A percentile compares a stretch with the other conserved stretches of the same genome.
These are phyloP conservation scores for Epichloe gansuensis DNA, from an alignment of 2,329 filamentous ascomycete species.

Conservation along the genomic window DNA sequence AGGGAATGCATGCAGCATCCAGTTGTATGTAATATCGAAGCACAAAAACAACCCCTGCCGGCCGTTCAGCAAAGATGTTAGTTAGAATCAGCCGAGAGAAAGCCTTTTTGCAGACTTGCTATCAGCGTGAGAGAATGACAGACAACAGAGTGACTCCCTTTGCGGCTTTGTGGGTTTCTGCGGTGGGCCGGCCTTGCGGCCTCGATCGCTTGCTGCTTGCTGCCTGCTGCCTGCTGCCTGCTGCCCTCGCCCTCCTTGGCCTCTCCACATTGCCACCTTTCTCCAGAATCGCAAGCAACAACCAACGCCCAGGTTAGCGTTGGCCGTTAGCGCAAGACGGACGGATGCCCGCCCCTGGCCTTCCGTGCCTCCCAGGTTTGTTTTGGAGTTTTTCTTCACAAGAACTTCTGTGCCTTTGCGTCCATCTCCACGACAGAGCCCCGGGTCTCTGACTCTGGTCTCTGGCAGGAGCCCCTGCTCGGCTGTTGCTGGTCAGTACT, in stretches of 20 bases:
- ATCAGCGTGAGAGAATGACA: neutral
- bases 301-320: conserved; percentile 5
- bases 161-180: too few species aligned
- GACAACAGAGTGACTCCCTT: neutral
- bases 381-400: neutral
- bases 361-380: neutral
- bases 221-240: neutral
- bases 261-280: conserved; percentile 3
- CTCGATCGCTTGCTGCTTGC: neutral
- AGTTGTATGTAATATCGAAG: neutral
- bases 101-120: neutral
- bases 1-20: neutral
- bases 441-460: too few species aligned
- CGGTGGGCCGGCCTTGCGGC: neutral
- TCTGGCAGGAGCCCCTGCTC: neutral
- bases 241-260: neutral
- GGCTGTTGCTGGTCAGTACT: neutral
- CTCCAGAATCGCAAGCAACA: conserved; percentile 4
- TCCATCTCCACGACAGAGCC: neutral
- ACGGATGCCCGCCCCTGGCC: conserved; percentile 8
- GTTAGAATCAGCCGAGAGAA: neutral
- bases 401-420: neutral
- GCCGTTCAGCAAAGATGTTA: neutral
- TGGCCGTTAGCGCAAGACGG: conserved; percentile 8
- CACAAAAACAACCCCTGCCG: neutral